Base-by-base conservation (phyloP, 2,329 filamentous ascomycete genomes). In the Ilyonectria robusta region DNA sequence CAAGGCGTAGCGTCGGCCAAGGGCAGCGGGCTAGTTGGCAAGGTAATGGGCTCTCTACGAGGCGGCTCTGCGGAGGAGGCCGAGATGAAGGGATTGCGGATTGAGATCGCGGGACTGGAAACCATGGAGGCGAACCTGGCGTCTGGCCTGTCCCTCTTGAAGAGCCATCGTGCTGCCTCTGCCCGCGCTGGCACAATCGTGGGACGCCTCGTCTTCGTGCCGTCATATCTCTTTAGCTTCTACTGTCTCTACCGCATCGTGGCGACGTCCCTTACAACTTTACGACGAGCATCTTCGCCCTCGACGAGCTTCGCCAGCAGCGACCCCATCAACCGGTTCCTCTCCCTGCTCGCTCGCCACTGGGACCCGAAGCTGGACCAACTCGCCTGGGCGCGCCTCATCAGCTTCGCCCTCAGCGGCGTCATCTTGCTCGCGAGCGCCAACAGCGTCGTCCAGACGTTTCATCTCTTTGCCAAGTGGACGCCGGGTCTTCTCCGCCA, bases 201-300 rank as follows among this genome's bases (percentile, higher is more conserved):
- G 15, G 94, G 94, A 6, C 89, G 88, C 51, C 68, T 94, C 1
- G 79, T 93, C 42, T 84, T 91, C 29, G 78, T 88, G 15, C 90
- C 82, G 1, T 88, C 90, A 48, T 92, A 93, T 70, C 80, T 85
- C 23, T 97, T 97, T 79, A 91, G 93, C 60, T 70, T 92, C 55
- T 97, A 97, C 85, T 97, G 94, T 83, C 82, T 95, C 37, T 97
- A 96, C 81, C 92, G 94, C 60, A 92, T 97, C 70, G 78, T 88
- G 19, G 92, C 93, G 1, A 96, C 93, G 0, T 85, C 86, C 0
- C 76, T 95, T 6, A 91, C 92, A 1, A 91, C 89, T 1, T 71
- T 93, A 5, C 91, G 91, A 5, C 90, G 93, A 42, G 68, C 75
- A 11, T 78, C 72, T 17, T 78, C 77, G 3, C 78, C 78, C 1